phyloP scores from a whole-genome alignment of 2,329 filamentous ascomycete species.

The Elsinoe perseae region DNA sequence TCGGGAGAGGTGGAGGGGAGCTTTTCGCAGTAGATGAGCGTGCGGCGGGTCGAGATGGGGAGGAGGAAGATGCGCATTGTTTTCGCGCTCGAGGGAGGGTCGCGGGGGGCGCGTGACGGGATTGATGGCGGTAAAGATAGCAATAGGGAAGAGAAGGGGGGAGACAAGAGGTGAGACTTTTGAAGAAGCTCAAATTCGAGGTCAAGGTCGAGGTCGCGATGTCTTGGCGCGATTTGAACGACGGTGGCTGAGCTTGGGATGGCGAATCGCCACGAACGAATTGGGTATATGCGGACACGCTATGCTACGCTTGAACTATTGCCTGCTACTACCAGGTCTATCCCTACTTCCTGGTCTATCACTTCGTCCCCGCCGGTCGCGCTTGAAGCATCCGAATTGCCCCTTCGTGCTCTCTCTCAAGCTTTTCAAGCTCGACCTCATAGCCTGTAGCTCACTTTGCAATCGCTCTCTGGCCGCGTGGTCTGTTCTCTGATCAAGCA shows the following conservation, averaged over 20 bases:
- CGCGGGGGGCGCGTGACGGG: background rate
- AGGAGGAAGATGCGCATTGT: slow-evolving; percentile 87
- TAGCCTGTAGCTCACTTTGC: slow-evolving; percentile 80
- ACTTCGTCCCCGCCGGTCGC: slow-evolving; percentile 18
- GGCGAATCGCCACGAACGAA: background rate
- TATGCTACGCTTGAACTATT: slow-evolving; percentile 7
- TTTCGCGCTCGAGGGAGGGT: background rate
- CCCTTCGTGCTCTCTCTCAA: slow-evolving; percentile 72
- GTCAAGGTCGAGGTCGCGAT: slow-evolving; percentile 4
- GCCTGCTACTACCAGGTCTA: slow-evolving; percentile 9
- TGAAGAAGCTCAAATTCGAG: background rate
- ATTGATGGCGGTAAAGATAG: background rate
- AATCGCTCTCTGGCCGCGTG: slow-evolving; percentile 72
- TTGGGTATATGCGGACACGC: background rate
- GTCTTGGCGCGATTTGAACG: background rate
- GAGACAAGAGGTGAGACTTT: background rate
- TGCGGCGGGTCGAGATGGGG: slow-evolving; percentile 83
- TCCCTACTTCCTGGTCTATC: slow-evolving; percentile 14
- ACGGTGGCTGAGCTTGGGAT: background rate
- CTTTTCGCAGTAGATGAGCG: slow-evolving; percentile 85
- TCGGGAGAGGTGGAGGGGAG: slow-evolving; percentile 30
- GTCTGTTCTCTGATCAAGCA: slow-evolving; percentile 81
- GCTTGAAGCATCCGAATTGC: slow-evolving; percentile 53
- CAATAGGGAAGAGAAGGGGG: background rate
- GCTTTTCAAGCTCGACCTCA: slow-evolving; percentile 79